These are phyloP conservation scores for Cutaneotrichosporon dermatis DNA, from an alignment of 1,284 basidiomycete species.

Conservation along the genomic window DNA sequence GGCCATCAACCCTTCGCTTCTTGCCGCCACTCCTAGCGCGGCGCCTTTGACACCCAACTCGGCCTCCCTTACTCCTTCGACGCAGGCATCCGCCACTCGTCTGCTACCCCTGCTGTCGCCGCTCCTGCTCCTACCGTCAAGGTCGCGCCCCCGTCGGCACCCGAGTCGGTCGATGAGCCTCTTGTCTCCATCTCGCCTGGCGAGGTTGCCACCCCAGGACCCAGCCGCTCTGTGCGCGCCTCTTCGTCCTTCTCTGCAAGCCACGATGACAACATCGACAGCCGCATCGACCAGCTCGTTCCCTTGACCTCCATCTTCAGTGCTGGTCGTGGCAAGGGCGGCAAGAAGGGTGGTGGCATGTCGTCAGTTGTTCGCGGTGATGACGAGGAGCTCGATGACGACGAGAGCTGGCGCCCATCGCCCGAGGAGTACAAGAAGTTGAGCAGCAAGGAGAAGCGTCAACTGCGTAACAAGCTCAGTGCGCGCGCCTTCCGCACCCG, in stretches of 20 bases:
- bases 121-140: neutral
- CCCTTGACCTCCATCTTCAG: conserved; percentile 46
- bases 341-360: conserved; percentile 50
- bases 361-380: conserved; percentile 48
- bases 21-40: conserved; percentile 7
- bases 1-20: conserved; percentile 30
- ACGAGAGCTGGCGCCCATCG: conserved; percentile 49
- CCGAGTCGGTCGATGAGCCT: conserved; percentile 26
- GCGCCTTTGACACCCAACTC: neutral
- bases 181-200: conserved; percentile 30
- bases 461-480: conserved; percentile 93
- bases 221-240: conserved; percentile 22
- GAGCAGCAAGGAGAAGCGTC: conserved; percentile 90
- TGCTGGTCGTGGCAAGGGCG: conserved; percentile 49
- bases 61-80: conserved; percentile 6
- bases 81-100: neutral
- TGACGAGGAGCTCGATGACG: conserved; percentile 47
- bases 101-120: no score
- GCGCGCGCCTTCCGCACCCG: conserved; percentile 91
- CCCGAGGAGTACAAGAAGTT: conserved; percentile 95
- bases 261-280: conserved; percentile 29
- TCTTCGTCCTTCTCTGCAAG: conserved; percentile 14
- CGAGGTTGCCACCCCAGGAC: conserved; percentile 11
- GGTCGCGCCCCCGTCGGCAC: neutral
- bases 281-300: conserved; percentile 37